Evolutionary conservation across 805 yeast genomes (phyloP), one percentile per base, ranked within the genome.

Genomic region (Kuraishia piskuri): DNA sequence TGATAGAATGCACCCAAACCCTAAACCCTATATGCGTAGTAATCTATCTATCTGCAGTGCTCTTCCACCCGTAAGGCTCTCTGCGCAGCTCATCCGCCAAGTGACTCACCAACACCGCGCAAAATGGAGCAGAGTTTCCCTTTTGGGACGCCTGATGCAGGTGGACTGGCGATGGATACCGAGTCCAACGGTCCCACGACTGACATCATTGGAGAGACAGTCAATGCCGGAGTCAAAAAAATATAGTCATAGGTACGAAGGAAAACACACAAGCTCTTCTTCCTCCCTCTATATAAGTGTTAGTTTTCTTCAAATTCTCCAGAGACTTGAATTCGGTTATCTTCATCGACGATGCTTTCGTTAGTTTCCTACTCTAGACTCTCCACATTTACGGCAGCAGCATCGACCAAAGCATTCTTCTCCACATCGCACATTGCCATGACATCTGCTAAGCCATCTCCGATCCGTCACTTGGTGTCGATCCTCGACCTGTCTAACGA

Each of bases 401-500:
- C 40, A 31, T 31, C 40, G 40, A n/a, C 40, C 7, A 31, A 10
- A n/a, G 40, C 40, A 5, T 10, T 31, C 40, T 31, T 31, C 14
- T 31, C 40, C 40, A 8, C 40, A 31, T 31, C 40, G 14, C 40
- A 31, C 17, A 12, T 12, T 31, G 40, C 40, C 40, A 31, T 31
- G 40, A 31, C 40, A 12, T 31, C 17, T 31, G 40, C 40, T 31
- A 31, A 31, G 40, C 40, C 40, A 10, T 31, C 40, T 31, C 40
- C 17, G 14, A 31, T 31, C 40, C 81, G 95, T 67, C 97, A 92
- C 67, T 75, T 94, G 64, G 78, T 88, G 22, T 86, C 89, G 24
- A 94, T 90, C 61, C 80, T 87, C 22, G 96, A 90, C 62, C 76
- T 94, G 54, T 67, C 88, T 7, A 78, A 84, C 52, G 70, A 76